phyloP scores from a whole-genome alignment of 176 grass and related monocot species.

The Saccharum spontaneum region DNA sequence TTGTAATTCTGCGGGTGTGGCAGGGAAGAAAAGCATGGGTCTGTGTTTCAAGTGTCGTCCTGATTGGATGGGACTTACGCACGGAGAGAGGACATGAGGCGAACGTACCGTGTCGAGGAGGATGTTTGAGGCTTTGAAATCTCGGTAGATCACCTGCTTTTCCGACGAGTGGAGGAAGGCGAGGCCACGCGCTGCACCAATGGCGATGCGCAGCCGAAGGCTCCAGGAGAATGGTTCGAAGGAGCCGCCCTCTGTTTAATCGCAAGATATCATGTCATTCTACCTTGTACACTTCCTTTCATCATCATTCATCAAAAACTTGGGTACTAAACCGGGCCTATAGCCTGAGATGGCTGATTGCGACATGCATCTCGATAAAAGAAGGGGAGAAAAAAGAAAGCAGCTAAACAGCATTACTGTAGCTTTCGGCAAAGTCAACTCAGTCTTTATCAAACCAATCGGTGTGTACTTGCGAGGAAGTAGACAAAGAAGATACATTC shows the following conservation, averaged over 20 bases:
- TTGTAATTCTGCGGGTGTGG: not conserved
- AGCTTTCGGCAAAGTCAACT: not conserved
- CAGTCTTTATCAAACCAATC: not conserved
- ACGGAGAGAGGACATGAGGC: too few relatives aligned
- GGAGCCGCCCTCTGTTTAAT: constrained; percentile 44
- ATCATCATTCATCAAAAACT: too few relatives aligned
- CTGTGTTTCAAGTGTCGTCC: not conserved
- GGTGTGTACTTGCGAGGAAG: constrained; percentile 20
- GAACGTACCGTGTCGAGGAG: constrained; percentile 65
- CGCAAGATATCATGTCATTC: not conserved
- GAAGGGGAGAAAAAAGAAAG: not conserved
- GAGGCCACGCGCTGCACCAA: constrained; percentile 55
- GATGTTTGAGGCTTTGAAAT: constrained; percentile 77
- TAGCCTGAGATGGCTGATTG: not conserved
- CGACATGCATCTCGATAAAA: not conserved
- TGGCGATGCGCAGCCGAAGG: constrained; percentile 56
- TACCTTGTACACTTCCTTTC: not conserved
- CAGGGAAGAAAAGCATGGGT: not conserved
- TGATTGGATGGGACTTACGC: not conserved
- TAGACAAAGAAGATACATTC: not conserved
- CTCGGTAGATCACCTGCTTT: constrained; percentile 67
- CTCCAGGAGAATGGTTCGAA: constrained; percentile 48
- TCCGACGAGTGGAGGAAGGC: constrained; percentile 72
- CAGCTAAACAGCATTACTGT: not conserved
- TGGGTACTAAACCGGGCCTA: not conserved